Evolutionary conservation across 495 filamentous ascomycete genomes (phyloP).

Genomic region (Podospora tetraspora): DNA sequence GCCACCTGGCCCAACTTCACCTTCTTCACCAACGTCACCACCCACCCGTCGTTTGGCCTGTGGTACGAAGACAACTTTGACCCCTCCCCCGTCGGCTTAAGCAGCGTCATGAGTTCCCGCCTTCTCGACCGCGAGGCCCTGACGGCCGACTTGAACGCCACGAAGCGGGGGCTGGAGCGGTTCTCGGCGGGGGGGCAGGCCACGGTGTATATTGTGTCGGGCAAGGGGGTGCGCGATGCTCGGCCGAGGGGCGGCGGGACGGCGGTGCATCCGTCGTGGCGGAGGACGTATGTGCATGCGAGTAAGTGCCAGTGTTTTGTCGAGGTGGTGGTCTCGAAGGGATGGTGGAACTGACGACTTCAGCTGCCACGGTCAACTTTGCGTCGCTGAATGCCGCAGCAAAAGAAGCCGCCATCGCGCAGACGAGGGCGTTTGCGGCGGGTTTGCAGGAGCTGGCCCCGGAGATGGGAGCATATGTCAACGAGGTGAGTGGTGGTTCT

Average conservation of each 20-base stretch:
- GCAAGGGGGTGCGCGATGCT: slow-evolving; percentile 30
- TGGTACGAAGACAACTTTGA: slow-evolving; percentile 42
- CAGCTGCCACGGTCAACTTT: slow-evolving; percentile 31
- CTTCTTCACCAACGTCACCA: slow-evolving; percentile 35
- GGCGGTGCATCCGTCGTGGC: slow-evolving; percentile 51
- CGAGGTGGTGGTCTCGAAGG: no score
- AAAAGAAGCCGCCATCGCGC: slow-evolving; percentile 32
- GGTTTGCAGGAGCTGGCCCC: slow-evolving; percentile 30
- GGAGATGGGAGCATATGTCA: slow-evolving; percentile 34
- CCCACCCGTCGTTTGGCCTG: slow-evolving; percentile 38
- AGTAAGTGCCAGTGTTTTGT: no score
- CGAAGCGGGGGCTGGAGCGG: slow-evolving; percentile 24
- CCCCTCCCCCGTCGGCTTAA: slow-evolving; percentile 27
- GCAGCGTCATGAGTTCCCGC: slow-evolving; percentile 37
- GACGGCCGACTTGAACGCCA: slow-evolving; percentile 21
- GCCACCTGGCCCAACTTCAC: slow-evolving; percentile 40
- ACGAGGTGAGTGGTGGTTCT: slow-evolving; percentile 27
- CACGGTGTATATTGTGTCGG: slow-evolving; percentile 28
- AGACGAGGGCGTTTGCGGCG: slow-evolving; percentile 42
- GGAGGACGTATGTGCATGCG: slow-evolving; percentile 42
- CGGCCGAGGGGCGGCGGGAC: slow-evolving; percentile 37
- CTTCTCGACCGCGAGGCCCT: slow-evolving; percentile 32
- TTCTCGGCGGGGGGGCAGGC: slow-evolving; percentile 8
- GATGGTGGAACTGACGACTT: not conserved
- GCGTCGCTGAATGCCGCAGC: slow-evolving; percentile 35